Evolutionary conservation across 352 stramenopile genomes (phyloP).

Genomic region (Phytophthora lateralis): DNA sequence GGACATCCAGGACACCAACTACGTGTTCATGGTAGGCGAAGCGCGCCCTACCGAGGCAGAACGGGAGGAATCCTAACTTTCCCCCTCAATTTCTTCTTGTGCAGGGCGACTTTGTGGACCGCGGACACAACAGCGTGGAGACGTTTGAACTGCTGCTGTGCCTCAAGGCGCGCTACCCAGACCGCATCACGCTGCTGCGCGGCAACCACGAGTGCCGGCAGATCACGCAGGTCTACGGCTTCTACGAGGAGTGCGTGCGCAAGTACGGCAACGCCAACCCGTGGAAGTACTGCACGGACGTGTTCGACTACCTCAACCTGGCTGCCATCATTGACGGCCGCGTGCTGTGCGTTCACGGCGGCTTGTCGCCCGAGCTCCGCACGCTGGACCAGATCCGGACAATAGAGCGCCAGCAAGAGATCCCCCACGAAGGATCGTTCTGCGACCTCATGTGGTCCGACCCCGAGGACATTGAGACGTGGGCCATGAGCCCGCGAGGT

Average conservation of each 20-base stretch:
- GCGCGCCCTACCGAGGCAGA: neutral
- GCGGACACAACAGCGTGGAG: slow-evolving; percentile 91
- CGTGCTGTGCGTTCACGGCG: slow-evolving; percentile 95
- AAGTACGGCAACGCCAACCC: slow-evolving; percentile 97
- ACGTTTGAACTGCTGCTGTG: slow-evolving; percentile 90
- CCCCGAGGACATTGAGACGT: slow-evolving; percentile 94
- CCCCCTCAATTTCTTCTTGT: slow-evolving; percentile 11
- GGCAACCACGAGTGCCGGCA: slow-evolving; percentile 93
- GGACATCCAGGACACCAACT: slow-evolving; percentile 88
- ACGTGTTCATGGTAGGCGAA: slow-evolving; percentile 86
- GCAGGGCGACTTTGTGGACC: slow-evolving; percentile 91
- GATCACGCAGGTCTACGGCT: slow-evolving; percentile 98
- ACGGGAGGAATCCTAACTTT: neutral
- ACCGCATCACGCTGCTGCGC: slow-evolving; percentile 88
- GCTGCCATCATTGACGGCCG: slow-evolving; percentile 93
- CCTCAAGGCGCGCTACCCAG: slow-evolving; percentile 85
- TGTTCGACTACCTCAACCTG: slow-evolving; percentile 97
- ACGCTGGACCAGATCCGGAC: slow-evolving; percentile 96
- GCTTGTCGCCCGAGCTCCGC: slow-evolving; percentile 93
- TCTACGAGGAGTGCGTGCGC: slow-evolving; percentile 97
- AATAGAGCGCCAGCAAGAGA: slow-evolving; percentile 97
- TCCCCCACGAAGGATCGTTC: slow-evolving; percentile 95
- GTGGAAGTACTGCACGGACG: slow-evolving; percentile 96
- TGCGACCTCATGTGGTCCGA: slow-evolving; percentile 99
- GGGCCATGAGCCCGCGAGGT: slow-evolving; percentile 89